Evolutionary conservation across 2,329 filamentous ascomycete species (phyloP), one percentile per base, ranked within the genome.

Genomic region (Aspergillus sp.): DNA sequence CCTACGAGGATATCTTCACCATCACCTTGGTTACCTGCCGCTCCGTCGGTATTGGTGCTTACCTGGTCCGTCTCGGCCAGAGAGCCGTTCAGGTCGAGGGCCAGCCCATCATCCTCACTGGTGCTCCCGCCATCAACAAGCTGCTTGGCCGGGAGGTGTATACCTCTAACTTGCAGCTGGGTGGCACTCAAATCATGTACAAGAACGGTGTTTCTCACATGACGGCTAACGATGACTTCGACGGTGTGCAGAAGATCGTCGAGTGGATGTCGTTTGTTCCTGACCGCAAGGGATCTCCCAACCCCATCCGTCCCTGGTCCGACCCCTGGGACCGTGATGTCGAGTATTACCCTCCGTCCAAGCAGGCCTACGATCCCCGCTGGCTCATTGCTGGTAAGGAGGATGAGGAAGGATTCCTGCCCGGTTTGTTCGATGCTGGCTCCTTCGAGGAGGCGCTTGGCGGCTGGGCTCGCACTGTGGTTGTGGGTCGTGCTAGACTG

Each of bases 121-220:
- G 94, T 83, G 94, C 94, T 45, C 90, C 91, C 60, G 94, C 94
- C 54, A 88, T 99, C 73, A 99, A 99, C 85, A 99, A 97, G 79
- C 82, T 99, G 66, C 86, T 99, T 56, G 94, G 94, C 67, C 91
- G 95, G 64, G 94, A 99, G 76, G 93, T 99, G 25, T 99, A 99
- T 80, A 97, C 94, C 20, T 97, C 94, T 56, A 99, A 99, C 83
- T 78, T 99, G 69, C 94, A 99, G 81, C 90, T 99, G 60, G 94
- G 94, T 86, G 94, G 94, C 65, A 99, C 94, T n/a, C 94, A 99
- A 77, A 99, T 99, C 83, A 99, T 99, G 94, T 97, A 99, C 85
- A 92, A 90, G 79, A 99, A 99, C 73, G 94, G 94, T 85, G 94
- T 99, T 40, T 97, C 94, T 19, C 94, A 99, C 80, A 93, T 97